Conservation (phyloP, 495 filamentous ascomycete species). For the Apiosordaria backusii region DNA sequence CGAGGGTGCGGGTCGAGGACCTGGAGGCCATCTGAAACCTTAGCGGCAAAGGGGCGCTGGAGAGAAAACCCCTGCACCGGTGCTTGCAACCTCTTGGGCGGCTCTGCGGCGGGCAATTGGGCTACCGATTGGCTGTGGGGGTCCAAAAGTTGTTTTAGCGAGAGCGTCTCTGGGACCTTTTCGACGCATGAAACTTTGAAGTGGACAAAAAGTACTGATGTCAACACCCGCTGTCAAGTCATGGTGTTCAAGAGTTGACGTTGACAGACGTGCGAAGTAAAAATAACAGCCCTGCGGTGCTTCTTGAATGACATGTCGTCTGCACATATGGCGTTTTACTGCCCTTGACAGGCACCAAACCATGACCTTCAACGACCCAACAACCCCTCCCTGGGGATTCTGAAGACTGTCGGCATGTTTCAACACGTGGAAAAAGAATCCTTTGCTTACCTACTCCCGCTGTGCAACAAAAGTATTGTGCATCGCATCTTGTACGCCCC, state of each 20-base stretch:
- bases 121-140: constrained; percentile 12
- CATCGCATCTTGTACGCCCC: neutral
- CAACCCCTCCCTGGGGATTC: neutral
- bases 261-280: too few species aligned
- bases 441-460: neutral
- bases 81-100: constrained; percentile 15
- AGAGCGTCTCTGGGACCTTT: neutral
- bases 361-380: neutral
- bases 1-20: constrained; percentile 3
- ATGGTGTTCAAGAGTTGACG: neutral
- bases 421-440: neutral
- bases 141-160: neutral
- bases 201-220: neutral
- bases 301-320: neutral
- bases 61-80: neutral
- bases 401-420: neutral
- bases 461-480: neutral
- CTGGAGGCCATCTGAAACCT: constrained; percentile 27
- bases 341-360: neutral
- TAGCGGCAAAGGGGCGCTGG: constrained; percentile 20
- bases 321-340: neutral
- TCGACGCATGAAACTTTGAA: neutral
- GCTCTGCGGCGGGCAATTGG: constrained; percentile 5
- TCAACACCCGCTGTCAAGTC: neutral
- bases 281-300: neutral